phyloP scores from a whole-genome alignment of 306 rosid genomes.

The Cicer bijugum region DNA sequence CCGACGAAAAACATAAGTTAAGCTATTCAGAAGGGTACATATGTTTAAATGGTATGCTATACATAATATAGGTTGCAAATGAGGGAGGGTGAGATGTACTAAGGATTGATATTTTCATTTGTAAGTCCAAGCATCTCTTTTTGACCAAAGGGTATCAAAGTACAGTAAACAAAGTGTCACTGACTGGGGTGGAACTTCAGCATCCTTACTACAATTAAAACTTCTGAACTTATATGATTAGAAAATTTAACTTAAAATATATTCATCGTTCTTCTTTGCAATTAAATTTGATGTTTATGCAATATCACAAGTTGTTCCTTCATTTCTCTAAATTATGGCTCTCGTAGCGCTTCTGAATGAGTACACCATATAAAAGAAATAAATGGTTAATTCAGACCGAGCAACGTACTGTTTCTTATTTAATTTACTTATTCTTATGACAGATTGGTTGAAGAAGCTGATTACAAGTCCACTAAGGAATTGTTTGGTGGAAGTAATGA shows the following conservation, averaged over 20 bases:
- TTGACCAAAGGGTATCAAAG: not conserved
- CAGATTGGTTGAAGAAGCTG: conserved; percentile 95
- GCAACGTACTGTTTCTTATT: not conserved
- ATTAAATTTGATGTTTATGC: conserved; percentile 1
- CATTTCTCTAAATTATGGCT: not conserved
- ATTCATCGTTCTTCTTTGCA: not conserved
- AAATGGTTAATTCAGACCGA: not conserved
- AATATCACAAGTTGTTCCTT: not conserved
- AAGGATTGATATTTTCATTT: not conserved
- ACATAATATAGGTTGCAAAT: not conserved
- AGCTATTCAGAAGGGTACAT: not conserved
- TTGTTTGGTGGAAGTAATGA: conserved; percentile 64
- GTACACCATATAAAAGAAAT: conserved; percentile 5
- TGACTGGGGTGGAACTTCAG: not conserved
- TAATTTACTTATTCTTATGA: conserved; percentile 25
- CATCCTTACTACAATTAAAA: not conserved
- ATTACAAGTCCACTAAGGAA: conserved; percentile 79
- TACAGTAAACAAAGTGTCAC: not conserved
- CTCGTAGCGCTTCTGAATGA: conserved; percentile 5
- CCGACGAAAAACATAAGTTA: not conserved
- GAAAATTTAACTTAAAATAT: not conserved
- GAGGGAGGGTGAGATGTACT: conserved; percentile 10
- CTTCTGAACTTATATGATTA: not conserved
- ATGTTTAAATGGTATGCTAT: not conserved
- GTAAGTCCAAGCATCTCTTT: not conserved